Evolutionary conservation across 345 rosid genomes (phyloP).

Genomic region (Hibiscus syriacus): DNA sequence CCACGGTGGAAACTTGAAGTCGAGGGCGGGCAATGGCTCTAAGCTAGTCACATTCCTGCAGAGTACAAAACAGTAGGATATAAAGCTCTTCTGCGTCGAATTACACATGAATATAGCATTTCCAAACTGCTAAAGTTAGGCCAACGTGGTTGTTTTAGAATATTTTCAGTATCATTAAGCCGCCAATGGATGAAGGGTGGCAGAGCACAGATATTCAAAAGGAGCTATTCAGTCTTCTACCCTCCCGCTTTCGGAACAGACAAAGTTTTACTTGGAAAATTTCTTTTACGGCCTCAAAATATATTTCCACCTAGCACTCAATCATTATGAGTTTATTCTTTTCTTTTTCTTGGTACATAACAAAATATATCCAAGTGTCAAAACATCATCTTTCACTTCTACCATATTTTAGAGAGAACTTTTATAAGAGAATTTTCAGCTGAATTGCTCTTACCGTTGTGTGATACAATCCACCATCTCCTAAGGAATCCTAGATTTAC

Average conservation of each 20-base stretch:
- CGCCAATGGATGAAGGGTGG: neutral
- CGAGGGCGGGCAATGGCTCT: slow-evolving; percentile 70
- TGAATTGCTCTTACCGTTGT: neutral
- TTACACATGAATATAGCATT: slow-evolving; percentile 5
- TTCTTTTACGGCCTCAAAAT: neutral
- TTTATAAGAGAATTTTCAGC: neutral
- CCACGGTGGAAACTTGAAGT: slow-evolving; percentile 78
- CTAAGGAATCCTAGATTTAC: neutral
- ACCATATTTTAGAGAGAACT: neutral
- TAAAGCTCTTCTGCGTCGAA: neutral
- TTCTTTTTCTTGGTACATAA: neutral
- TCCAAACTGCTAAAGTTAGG: neutral
- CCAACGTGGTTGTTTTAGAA: neutral
- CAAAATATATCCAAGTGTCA: neutral
- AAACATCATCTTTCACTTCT: neutral
- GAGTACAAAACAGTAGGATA: slow-evolving; percentile 11
- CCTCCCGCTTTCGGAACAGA: neutral
- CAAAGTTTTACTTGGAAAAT: neutral
- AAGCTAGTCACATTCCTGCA: slow-evolving; percentile 94
- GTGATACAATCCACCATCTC: neutral
- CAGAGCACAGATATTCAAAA: no score
- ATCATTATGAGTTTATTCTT: neutral
- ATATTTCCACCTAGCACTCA: neutral
- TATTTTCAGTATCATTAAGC: neutral
- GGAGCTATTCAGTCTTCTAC: no score